These are phyloP conservation scores for Prunella vulgaris DNA, from an alignment of 257 asterid species.

Conservation along the genomic window DNA sequence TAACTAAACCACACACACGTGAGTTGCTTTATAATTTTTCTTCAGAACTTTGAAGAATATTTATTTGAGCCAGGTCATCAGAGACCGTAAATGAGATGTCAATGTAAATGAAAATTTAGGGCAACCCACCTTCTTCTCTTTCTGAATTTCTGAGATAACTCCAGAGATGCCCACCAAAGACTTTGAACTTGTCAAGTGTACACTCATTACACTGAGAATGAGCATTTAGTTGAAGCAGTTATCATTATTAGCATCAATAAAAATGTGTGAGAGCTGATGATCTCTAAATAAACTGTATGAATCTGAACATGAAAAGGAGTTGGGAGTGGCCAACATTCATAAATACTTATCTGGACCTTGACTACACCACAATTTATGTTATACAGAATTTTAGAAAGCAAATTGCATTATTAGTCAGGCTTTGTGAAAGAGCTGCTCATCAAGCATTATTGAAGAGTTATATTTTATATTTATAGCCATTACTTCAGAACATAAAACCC, in stretches of 20 bases:
- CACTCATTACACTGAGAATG: conserved; percentile 75
- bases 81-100: too few species aligned
- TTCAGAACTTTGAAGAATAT: too few species aligned
- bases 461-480: neutral
- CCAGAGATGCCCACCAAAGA: conserved; percentile 93
- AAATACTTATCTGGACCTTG: neutral
- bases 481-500: neutral
- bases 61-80: too few species aligned
- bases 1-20: too few species aligned
- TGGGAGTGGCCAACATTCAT: neutral
- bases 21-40: too few species aligned
- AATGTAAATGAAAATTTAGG: neutral
- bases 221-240: conserved; percentile 11
- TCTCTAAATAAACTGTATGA: neutral
- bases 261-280: neutral
- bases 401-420: neutral
- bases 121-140: conserved; percentile 75
- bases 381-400: neutral
- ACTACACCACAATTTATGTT: neutral
- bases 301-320: neutral
- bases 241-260: conserved; percentile 21
- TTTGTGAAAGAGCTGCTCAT: neutral
- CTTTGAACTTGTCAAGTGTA: conserved; percentile 93
- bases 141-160: conserved; percentile 90
- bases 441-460: neutral